Base-by-base conservation (phyloP, 129 eudicot species). In the Solidago caesia region DNA sequence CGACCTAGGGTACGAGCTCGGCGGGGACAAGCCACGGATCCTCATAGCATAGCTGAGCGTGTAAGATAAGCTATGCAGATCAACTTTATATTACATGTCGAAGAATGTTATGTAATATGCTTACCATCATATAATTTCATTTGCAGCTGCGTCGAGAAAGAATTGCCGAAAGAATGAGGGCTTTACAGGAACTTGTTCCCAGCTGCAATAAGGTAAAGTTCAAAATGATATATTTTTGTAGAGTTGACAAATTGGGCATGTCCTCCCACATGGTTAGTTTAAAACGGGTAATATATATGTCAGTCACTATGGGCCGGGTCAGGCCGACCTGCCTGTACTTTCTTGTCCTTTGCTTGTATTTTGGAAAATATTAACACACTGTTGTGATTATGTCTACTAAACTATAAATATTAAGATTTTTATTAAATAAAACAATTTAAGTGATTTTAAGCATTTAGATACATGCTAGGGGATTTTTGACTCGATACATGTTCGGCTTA, bases 41-140 rank as follows among this genome's bases (percentile, higher is more conserved):
- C 98, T 49, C 98, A 93, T 74, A 93, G 98, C 78, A 93, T 93
- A 43, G 98, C 98, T 77, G 98, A 93, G 78, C 86, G 98, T 81
- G 98, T 90, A 86, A 81, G 76, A 59, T 73, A 44, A 27, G 55
- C 53, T 67, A 4, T 68, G 46, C 41, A 69, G 27, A 48, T 27
- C 61, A 69, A 7, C 43, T 2, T 5, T 46, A 14, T 64, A 13
- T 15, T 43, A 43, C 21, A 65, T 44, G 43, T 61, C 10, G 44
- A 53, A 56, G 15, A 29, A 1, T 60, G 10, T 7, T 60, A 13
- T 61, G 8, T 33, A 33, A 33, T 33, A 33, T 33, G 11, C 41
- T 62, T 63, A 16, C 5, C 58, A 44, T 65, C 16, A 21, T 55
- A 4, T 74, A 71, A 13, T 63, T 10, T 79, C 12, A 72, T 77